phyloP scores from a whole-genome alignment of 73 alveolate genomes.

The Paramecium pentaurelia region DNA sequence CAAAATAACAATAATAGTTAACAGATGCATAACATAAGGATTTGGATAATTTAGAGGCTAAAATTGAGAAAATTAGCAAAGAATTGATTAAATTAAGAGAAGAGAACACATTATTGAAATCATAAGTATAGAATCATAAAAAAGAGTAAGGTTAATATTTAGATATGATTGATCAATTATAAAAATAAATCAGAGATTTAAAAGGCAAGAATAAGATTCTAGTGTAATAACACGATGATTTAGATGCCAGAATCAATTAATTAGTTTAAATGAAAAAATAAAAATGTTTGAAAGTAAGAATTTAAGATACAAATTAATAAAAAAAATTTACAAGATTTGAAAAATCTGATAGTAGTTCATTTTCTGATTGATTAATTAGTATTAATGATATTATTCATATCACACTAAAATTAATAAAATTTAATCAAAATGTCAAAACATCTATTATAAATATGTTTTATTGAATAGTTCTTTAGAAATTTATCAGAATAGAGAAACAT shows the following conservation, averaged over 20 bases:
- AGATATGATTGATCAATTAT: background rate
- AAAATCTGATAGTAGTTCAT: slow-evolving; percentile 5
- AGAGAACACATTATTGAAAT: background rate
- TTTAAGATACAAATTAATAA: background rate
- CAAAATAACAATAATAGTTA: background rate
- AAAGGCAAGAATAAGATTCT: background rate
- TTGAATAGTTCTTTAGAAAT: too few relatives aligned
- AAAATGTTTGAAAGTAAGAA: background rate
- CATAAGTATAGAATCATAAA: background rate
- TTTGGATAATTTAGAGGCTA: slow-evolving; percentile 27
- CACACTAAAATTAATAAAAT: too few relatives aligned
- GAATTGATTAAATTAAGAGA: slow-evolving; percentile 29
- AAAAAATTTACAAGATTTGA: background rate
- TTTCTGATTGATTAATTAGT: background rate
- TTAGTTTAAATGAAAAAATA: background rate
- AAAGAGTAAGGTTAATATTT: background rate
- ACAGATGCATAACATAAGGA: slow-evolving; percentile 42
- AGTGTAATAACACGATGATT: slow-evolving; percentile 19
- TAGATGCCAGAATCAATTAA: background rate
- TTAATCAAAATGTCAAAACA: too few relatives aligned
- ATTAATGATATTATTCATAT: background rate
- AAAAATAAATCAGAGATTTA: slow-evolving; percentile 4
- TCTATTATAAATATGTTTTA: too few relatives aligned
- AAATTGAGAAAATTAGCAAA: slow-evolving; percentile 29
- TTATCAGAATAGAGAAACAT: too few relatives aligned